Evolutionary conservation across 768 basidiomycete species (phyloP), one percentile per base, ranked within the genome.

Genomic region (Pleurotus eryngii): DNA sequence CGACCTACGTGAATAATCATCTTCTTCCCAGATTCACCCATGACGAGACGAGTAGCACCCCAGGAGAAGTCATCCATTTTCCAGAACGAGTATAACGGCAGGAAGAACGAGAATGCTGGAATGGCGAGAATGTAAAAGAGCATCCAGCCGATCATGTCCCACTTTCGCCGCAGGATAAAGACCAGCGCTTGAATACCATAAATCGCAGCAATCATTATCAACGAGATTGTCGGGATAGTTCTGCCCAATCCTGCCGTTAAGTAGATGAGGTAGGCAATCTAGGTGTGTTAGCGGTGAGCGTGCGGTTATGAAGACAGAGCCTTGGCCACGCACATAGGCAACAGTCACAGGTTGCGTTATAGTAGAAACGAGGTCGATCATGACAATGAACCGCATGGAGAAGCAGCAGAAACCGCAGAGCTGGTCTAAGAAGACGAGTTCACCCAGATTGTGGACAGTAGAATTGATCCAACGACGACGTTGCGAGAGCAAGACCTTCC

Each of bases 401-500:
- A 98, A 98, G 77, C 93, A 96, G 68, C 96, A 98, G 84, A 98
- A 97, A 61, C 93, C 93, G 66, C 94, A 95, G 20, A 95, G 84
- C 58, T 90, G 85, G 55, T 95, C 92, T 66, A 98, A 73, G 77
- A 95, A 94, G 56, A 98, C 77, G 43, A 99, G 78, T 67, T 98
- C 96, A 50, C 88, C 92, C 56, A 99, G 75, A 72, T 99, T 99
- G 76, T 99, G 96, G 9, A 99, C 86, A 0, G 96, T 99, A 15
- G 96, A 98, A 77, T 99, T 99, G 74, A 99, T 99, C 96, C 97
- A 99, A 64, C 97, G 91, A 74, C 96, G 90, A 76, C 96, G 88
- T 68, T 99, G 97, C 6, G 94, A 97, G 18, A 99, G 75, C 53
- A 99, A 72, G 22, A 98, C 87, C 69, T 86, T 87, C 93, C 94